These are phyloP conservation scores for Capsicum rhomboideum DNA, from an alignment of 257 asterid species.

Conservation along the genomic window DNA sequence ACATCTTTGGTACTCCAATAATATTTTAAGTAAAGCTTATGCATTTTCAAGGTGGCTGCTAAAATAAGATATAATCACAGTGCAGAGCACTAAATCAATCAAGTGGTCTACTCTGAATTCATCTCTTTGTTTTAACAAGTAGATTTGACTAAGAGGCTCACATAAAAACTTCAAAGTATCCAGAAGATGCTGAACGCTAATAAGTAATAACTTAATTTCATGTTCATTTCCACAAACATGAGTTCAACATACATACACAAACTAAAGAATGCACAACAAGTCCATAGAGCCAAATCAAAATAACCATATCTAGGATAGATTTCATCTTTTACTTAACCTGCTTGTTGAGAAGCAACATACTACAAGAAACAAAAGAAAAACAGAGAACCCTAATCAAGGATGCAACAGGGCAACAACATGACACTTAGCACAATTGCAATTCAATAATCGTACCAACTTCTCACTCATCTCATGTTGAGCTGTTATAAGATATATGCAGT, in stretches of 20 bases:
- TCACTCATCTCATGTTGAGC: background rate
- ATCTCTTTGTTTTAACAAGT: background rate
- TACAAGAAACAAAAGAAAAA: background rate
- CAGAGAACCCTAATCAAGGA: background rate
- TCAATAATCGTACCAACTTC: background rate
- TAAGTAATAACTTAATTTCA: background rate
- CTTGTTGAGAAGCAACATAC: background rate
- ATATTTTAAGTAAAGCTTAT: background rate
- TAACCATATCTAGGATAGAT: background rate
- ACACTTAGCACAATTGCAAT: background rate
- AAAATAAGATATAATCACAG: background rate
- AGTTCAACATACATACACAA: background rate
- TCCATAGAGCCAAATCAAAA: background rate
- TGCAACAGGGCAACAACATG: background rate
- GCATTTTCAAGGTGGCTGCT: background rate
- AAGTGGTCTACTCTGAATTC: background rate
- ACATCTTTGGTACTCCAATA: background rate
- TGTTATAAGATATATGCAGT: background rate
- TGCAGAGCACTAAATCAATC: background rate
- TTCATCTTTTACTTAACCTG: background rate
- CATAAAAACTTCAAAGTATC: background rate
- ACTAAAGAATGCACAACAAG: background rate
- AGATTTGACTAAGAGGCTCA: background rate
- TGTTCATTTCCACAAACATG: background rate
- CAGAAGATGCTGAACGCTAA: background rate